phyloP scores from a whole-genome alignment of 305 asterid species.

The Petunia hybrid region DNA sequence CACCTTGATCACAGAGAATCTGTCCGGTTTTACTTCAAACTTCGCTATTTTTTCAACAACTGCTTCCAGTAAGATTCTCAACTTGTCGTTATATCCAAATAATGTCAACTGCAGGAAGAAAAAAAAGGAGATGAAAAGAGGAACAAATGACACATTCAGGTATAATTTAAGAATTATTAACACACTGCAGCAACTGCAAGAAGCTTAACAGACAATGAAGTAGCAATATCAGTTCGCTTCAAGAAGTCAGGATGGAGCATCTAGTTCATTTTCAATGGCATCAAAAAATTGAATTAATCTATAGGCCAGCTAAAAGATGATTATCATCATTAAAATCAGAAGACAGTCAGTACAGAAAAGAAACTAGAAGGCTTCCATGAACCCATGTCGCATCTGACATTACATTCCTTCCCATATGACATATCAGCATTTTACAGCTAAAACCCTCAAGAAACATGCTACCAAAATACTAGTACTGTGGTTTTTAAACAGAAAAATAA shows the following conservation, averaged over 20 bases:
- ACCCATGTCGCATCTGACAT: not conserved
- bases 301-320: constrained; percentile 12
- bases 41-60: constrained; percentile 70
- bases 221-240: constrained; percentile 13
- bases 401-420: not conserved
- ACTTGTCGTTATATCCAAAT: constrained; percentile 88
- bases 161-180: constrained; percentile 3
- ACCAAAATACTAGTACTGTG: not conserved
- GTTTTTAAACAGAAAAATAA: not conserved
- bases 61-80: constrained; percentile 76
- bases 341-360: not conserved
- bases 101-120: constrained; percentile 67
- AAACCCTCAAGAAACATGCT: not conserved
- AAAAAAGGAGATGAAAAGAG: constrained; percentile 28
- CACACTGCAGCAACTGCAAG: constrained; percentile 19
- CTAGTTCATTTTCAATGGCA: constrained; percentile 2
- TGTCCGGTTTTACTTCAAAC: constrained; percentile 90
- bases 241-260: constrained; percentile 20
- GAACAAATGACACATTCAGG: constrained; percentile 22
- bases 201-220: constrained; percentile 19
- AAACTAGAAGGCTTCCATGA: not conserved
- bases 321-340: not conserved
- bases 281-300: constrained; percentile 6
- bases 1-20: constrained; percentile 95
- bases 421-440: constrained; percentile 4